Base-by-base conservation (phyloP, 306 rosid species). In the Lagenaria siceraria region DNA sequence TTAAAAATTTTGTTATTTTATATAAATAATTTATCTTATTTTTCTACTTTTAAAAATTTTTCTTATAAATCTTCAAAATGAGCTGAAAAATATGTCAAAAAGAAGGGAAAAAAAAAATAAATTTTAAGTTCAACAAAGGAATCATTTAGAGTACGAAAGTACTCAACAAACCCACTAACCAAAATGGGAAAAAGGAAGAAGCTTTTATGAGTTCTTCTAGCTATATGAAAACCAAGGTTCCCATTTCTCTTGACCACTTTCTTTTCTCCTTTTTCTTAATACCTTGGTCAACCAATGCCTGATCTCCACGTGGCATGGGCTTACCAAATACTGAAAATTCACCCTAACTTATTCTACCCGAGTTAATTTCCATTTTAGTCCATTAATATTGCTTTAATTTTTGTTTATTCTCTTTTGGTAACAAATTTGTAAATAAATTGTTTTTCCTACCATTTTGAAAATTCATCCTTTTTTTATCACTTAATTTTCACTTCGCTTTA, bases 81-180 rank as follows among this genome's bases (percentile, higher is more conserved):
- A 35, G 35, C 46, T 64, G 6, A 35, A 64, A 72, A 73, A 51
- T 25, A 51, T 73, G 60, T 48, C 14, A 72, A 72, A n/a, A n/a
- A n/a, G n/a, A n/a, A n/a, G n/a, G n/a, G n/a, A n/a, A n/a, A n/a
- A n/a, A n/a, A n/a, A n/a, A 46, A 46, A 2, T 0, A 12, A 12
- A 46, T 46, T 46, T 68, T 3, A 35, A 64, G 55, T 72, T 72
- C 76, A 72, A 72, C 76, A 49, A 14, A 29, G 42, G 62, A 73
- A 73, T 73, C 31, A 73, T 73, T 73, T 73, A 31, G 58, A 48
- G 62, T 52, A 73, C 48, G 62, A 73, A 73, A 73, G 62, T 73
- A 49, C 62, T 73, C 77, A 73, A 51, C 31, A 52, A 73, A 51
- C 61, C 77, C 77, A 73, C 77, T 73, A 51, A 48, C 76, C 59